phyloP scores from a whole-genome alignment of 1,284 basidiomycete genomes.

The Cerioporus squamosus region DNA sequence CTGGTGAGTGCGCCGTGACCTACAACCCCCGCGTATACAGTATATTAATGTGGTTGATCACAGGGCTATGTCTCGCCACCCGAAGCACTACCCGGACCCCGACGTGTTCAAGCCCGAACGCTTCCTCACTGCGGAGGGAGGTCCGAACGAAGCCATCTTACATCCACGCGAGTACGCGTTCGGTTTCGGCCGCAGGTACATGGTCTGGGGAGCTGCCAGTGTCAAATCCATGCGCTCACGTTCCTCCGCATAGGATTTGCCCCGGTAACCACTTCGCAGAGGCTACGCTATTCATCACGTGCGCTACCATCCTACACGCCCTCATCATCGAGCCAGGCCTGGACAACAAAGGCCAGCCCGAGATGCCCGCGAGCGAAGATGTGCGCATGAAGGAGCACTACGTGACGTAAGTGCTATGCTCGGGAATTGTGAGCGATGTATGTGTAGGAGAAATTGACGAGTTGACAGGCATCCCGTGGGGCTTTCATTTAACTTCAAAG shows the following conservation, averaged over 20 bases:
- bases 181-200: conserved; percentile 22
- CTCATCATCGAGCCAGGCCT: conserved; percentile 2
- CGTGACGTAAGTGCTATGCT: background rate
- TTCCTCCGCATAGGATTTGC: conserved; percentile 6
- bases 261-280: conserved; percentile 12
- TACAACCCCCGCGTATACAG: too few relatives aligned
- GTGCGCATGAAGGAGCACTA: background rate
- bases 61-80: conserved; percentile 17
- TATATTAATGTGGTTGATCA: background rate
- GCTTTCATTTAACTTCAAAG: too few relatives aligned
- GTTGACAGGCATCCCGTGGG: too few relatives aligned
- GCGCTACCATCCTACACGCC: conserved; percentile 4
- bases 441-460: too few relatives aligned
- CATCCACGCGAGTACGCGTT: conserved; percentile 25
- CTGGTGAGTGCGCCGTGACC: conserved; percentile 20
- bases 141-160: conserved; percentile 6
- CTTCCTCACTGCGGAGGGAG: conserved; percentile 15
- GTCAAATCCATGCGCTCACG: background rate
- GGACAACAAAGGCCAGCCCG: background rate
- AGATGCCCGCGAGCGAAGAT: background rate
- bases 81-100: conserved; percentile 16
- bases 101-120: conserved; percentile 19
- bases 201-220: background rate
- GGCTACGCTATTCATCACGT: conserved; percentile 1
- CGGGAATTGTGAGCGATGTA: too few relatives aligned